Evolutionary conservation across 2,329 filamentous ascomycete genomes (phyloP), one percentile per base, ranked within the genome.

Genomic region (Nemania sp.): DNA sequence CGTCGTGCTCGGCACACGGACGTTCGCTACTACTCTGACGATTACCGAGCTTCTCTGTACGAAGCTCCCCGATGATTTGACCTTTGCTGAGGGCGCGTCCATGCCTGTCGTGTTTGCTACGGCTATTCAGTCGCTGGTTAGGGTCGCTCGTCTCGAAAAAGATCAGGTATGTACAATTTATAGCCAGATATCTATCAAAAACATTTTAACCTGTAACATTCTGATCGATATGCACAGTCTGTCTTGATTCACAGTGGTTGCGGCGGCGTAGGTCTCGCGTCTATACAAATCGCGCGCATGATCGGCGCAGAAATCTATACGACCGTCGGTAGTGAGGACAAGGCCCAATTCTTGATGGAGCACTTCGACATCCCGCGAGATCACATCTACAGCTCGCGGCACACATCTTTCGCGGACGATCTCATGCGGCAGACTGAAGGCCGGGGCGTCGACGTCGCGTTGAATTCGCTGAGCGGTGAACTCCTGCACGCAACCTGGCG

Each of bases 381-480:
- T 3, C 51, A 41, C 12, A 65, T 65, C 8, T 64, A 63, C 8
- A 46, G 56, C 30, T 64, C 63, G 9, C 56, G 59, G 14, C 42
- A 59, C 12, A 42, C 45, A 0, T 56, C 55, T 3, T 64, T 65
- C 15, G 43, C 50, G 2, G 40, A 41, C 6, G 58, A 51, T 2
- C 14, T 63, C 19, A 59, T 63, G 55, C 57, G 54, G 3, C 54
- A 59, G 15, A 65, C 63, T 7, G 33, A 11, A 1, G 56, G 52
- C 1, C 50, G 53, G 2, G 63, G 63, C 4, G 61, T 62, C 8
- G 63, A 65, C 7, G 5, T 65, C 0, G 72, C 75, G 0, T 64
- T 78, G 5, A 77, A 76, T 59, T 72, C 72, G 1, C 62, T 76
- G 0, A 68, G 74, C 0, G 73, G 74, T 0, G 73, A 77, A 12